These are phyloP conservation scores for Boletus speciosus DNA, from an alignment of 768 basidiomycete species.

Conservation along the genomic window DNA sequence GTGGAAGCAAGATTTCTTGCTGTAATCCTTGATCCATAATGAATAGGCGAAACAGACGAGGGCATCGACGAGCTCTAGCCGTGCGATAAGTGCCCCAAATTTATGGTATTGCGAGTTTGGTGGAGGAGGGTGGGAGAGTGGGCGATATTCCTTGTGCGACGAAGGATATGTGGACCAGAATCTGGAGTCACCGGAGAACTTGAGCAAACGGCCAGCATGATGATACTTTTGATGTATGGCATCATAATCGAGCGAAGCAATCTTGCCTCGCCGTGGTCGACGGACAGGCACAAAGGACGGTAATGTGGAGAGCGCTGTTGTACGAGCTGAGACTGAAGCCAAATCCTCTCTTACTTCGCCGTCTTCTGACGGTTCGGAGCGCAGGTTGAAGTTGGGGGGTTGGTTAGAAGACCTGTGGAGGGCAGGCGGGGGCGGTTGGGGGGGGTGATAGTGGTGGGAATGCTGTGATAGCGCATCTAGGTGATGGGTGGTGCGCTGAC, in stretches of 20 bases:
- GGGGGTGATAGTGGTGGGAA: constrained; percentile 29
- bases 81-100: constrained; percentile 69
- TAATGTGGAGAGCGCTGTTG: constrained; percentile 31
- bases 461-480: constrained; percentile 27
- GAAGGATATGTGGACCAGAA: constrained; percentile 72
- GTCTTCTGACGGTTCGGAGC: constrained; percentile 44
- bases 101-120: constrained; percentile 71
- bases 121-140: constrained; percentile 60
- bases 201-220: constrained; percentile 65
- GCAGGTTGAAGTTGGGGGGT: constrained; percentile 23
- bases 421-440: constrained; percentile 21
- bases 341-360: constrained; percentile 46
- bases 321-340: constrained; percentile 16
- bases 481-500: constrained; percentile 26
- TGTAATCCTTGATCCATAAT: constrained; percentile 74
- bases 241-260: constrained; percentile 47
- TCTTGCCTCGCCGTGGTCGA: constrained; percentile 61
- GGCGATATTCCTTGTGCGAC: constrained; percentile 59
- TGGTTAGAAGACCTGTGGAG: constrained; percentile 22
- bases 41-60: constrained; percentile 81
- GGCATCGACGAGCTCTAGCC: constrained; percentile 77
- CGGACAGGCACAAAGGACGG: constrained; percentile 52
- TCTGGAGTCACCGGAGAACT: constrained; percentile 80
- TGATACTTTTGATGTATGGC: constrained; percentile 69
- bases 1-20: constrained; percentile 49